Base-by-base conservation (phyloP, 176 grass and related monocot genomes). In the maize (Zea mays) region DNA sequence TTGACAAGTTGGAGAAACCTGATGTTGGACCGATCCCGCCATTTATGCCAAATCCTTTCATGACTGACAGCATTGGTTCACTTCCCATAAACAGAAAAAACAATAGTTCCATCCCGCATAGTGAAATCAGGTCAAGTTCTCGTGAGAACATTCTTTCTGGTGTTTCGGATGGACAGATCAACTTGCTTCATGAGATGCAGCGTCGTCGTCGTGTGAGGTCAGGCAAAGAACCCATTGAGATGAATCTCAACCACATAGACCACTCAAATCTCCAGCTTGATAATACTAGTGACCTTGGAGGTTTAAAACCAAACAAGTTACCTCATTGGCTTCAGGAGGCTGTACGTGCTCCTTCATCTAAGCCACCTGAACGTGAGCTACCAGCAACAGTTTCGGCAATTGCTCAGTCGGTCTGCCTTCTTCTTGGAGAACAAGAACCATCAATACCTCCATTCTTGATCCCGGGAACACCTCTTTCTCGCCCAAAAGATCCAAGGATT, bases 311-410 rank as follows among this genome's bases (percentile, higher is more conserved):
- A 65, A 92, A 94, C 81, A 99, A 91, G 61, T 79, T 99, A 71
- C 96, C 92, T 0, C 96, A 99, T 90, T 99, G 96, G 96, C 92
- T 99, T 82, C 89, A 91, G 81, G 84, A 99, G 85, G 92, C 92
- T 72, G 92, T 99, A 65, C 89, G 85, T 43, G 78, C 82, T 65
- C 87, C 89, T 57, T 58, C 81, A 36, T 79, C 60, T 6, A 93
- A 86, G 69, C 81, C 81, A 42, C 79, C 64, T 85, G 86, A 82
- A 77, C 74, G 67, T 20, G 84, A 82, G 34, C 74, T 99, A 78
- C 90, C 96, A 2, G 85, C 90, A 36, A 80, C 81, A 76, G 76
- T 94, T 82, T 85, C 85, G 50, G 92, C 96, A 54, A 92, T 99
- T 77, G 90, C 92, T 78, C 81, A 90, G 7, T 99, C 92, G 68